Base-by-base conservation (phyloP, 768 basidiomycete species). In the Trichaptum fuscoviolaceum region DNA sequence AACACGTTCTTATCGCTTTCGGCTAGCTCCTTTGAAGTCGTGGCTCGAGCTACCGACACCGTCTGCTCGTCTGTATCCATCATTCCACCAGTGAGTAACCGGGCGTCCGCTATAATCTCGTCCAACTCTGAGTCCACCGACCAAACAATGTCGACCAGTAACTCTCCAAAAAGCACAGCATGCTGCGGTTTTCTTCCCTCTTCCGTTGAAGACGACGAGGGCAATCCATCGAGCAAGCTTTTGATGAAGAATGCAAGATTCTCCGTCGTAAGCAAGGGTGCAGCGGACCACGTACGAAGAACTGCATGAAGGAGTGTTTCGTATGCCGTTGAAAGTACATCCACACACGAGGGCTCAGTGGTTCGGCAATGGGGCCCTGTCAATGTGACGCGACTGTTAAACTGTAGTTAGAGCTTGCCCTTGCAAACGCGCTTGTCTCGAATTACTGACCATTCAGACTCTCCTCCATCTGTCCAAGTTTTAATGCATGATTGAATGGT, bases 71-170 rank as follows among this genome's bases (percentile, higher is more conserved):
- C 70, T 35, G 67, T 24, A 25, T 61, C 59, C 76, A 74, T 57
- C 75, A 72, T n/a, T 80, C 79, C 52, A 68, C 66, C 17, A 63
- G 18, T 30, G 66, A 60, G 8, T 70, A 70, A 63, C 75, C 78
- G 72, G 59, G 82, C 81, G 69, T 92, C 89, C 17, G 76, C 74
- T 36, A 89, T 69, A 30, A 87, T 75, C 71, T 93, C 92, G 66
- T 95, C 93, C 67, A 94, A 75, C 69, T 90, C 86, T 42, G 85
- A 81, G 76, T 95, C 93, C 59, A 91, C 75, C 23, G 91, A 84
- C 93, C 93, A 95, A 59, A 93, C 81, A 71, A 91, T 81, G 73
- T 95, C 93, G 24, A 95, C 83, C 2, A 95, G 78, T 60, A 85
- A 75, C 70, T 93, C 91, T 12, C 88, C 88, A 65, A 93, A 85